Evolutionary conservation across 306 rosid genomes (phyloP), one percentile per base, ranked within the genome.

Genomic region (Corylus americana): DNA sequence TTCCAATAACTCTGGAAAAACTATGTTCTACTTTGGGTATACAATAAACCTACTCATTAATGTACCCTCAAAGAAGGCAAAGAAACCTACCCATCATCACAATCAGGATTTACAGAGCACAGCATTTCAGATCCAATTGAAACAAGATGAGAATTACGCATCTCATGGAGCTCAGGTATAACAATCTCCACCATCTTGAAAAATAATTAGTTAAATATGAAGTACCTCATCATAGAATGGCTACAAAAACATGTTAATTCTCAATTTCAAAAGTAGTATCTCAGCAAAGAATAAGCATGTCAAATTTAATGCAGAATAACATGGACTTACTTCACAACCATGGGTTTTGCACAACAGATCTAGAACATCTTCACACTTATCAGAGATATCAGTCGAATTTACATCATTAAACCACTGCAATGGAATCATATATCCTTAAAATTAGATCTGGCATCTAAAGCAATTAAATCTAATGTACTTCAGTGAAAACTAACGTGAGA

Each of bases 351-450:
- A 78, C 82, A 94, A 83, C 73, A 79, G 81, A 80, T 79, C 78
- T 64, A 94, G 94, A 84, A 88, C 91, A 78, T 94, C 97, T 76
- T 91, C 97, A 82, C 97, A 85, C 81, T 81, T 90, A 81, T 88
- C 91, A 72, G 95, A 92, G 78, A 94, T 85, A 77, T 92, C 92
- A 80, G 91, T 88, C 17, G 97, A 91, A 77, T 82, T 68, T 7
- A 94, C 98, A 17, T 92, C 94, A 85, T 90, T 91, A 85, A 92
- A 92, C 98, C 98, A 94, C 97, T 94, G 90, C 83, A 78, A 69
- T 66, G 73, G 53, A 79, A 74, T 59, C 8, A 79, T 48, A 81
- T 73, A 61, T 54, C 78, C 67, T 66, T 74, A 69, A 82, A 77
- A 82, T 76, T 48, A 49, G 17, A 73, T 62, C 55, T 51, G 78